These are phyloP conservation scores for Exophiala calicioides DNA, from an alignment of 2,329 filamentous ascomycete species.

Conservation along the genomic window DNA sequence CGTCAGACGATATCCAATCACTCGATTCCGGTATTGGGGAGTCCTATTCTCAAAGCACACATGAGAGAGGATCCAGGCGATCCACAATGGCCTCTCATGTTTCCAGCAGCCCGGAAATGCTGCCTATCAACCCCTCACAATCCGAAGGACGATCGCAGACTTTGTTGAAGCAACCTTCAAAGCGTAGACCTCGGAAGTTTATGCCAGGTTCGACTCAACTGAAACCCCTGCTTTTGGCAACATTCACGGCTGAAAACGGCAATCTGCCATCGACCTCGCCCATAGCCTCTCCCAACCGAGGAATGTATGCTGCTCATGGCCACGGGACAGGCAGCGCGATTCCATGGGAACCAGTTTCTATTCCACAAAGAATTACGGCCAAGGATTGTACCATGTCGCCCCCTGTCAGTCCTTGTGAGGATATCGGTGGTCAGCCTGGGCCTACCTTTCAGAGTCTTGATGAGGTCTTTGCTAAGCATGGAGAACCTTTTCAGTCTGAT, in stretches of 20 bases:
- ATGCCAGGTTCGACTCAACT: conserved; percentile 39
- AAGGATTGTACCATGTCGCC: conserved; percentile 34
- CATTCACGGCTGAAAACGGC: conserved; percentile 28
- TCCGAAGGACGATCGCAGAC: conserved; percentile 10
- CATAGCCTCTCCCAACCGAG: conserved; percentile 22
- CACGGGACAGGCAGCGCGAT: neutral
- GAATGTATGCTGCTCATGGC: neutral
- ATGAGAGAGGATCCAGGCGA: conserved; percentile 25
- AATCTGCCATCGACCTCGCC: conserved; percentile 23
- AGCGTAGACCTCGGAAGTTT: conserved; percentile 38
- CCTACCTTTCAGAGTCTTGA: conserved; percentile 24
- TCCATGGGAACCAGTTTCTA: neutral
- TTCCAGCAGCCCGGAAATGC: conserved; percentile 15
- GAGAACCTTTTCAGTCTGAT: neutral
- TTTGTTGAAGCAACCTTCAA: conserved; percentile 21
- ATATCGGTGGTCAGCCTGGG: conserved; percentile 1
- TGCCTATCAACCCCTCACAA: conserved; percentile 1
- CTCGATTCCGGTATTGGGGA: conserved; percentile 31
- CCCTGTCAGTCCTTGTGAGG: conserved; percentile 9
- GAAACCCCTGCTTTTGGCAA: conserved; percentile 38
- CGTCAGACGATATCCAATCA: conserved; percentile 24
- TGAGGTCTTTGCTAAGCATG: conserved; percentile 21
- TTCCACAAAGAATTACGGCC: conserved; percentile 33
- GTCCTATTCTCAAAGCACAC: conserved; percentile 29
- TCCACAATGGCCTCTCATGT: conserved; percentile 18